Conservation (phyloP, 768 basidiomycete genomes). For the Russula ochroleuca region DNA sequence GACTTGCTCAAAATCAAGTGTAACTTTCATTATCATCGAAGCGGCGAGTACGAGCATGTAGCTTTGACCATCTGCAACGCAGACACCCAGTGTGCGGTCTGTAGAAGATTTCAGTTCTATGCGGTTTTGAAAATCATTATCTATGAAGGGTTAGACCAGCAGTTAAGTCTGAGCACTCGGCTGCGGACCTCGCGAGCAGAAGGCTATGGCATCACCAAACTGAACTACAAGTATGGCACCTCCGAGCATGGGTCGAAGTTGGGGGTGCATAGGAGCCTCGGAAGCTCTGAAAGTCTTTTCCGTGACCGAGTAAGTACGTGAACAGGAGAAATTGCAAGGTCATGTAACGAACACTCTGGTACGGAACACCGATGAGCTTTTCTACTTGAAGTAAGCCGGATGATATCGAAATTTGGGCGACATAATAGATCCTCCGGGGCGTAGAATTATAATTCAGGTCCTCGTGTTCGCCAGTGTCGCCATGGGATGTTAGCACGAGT, state of each 20-base stretch:
- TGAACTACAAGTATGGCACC: slow-evolving; percentile 59
- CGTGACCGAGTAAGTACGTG: slow-evolving; percentile 1
- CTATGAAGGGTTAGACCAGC: slow-evolving; percentile 36
- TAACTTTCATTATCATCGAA: slow-evolving; percentile 63
- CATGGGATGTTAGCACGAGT: slow-evolving; percentile 64
- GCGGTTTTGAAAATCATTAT: slow-evolving; percentile 65
- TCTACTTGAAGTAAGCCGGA: slow-evolving; percentile 45
- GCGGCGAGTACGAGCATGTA: slow-evolving; percentile 60
- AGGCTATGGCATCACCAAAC: slow-evolving; percentile 72
- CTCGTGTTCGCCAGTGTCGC: slow-evolving; percentile 48
- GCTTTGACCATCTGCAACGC: slow-evolving; percentile 48
- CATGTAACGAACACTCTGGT: slow-evolving; percentile 58
- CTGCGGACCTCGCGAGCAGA: slow-evolving; percentile 58
- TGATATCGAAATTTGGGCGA: slow-evolving; percentile 47
- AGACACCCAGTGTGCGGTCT: slow-evolving; percentile 69
- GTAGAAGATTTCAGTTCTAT: slow-evolving; percentile 63
- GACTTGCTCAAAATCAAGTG: slow-evolving; percentile 58
- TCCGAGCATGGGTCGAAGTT: slow-evolving; percentile 56
- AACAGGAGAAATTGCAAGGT: neutral
- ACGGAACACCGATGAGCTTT: slow-evolving; percentile 58
- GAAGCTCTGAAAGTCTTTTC: slow-evolving; percentile 54
- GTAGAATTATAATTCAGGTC: slow-evolving; percentile 39
- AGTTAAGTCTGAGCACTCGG: neutral
- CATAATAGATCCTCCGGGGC: slow-evolving; percentile 61
- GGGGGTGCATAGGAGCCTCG: slow-evolving; percentile 67